Conservation (phyloP, 345 rosid genomes). For the Cardamine resedifolia region DNA sequence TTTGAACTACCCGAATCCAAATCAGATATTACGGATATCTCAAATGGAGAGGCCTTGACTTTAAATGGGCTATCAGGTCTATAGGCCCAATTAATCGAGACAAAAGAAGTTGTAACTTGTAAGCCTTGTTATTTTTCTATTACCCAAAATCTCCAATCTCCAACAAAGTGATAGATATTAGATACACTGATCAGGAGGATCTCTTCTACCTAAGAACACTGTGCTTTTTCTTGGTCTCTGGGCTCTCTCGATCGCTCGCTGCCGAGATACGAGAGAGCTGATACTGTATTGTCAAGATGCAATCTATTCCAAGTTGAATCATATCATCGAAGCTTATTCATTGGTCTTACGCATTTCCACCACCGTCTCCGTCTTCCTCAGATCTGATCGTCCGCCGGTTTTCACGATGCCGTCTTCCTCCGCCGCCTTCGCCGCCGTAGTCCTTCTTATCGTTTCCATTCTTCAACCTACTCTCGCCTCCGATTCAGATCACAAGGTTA, state of each 20-base stretch:
- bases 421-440: conserved; percentile 28
- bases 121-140: not conserved
- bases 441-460: conserved; percentile 43
- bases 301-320: not conserved
- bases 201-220: conserved; percentile 10
- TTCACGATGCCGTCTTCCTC: conserved; percentile 58
- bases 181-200: conserved; percentile 30
- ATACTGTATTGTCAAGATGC: conserved; percentile 4
- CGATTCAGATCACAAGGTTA: conserved; percentile 96
- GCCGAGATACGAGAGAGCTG: conserved; percentile 33
- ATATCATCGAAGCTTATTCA: conserved; percentile 7
- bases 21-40: not conserved
- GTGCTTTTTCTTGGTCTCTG: conserved; percentile 20
- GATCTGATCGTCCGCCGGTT: conserved; percentile 51
- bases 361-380: conserved; percentile 34
- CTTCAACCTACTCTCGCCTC: conserved; percentile 53
- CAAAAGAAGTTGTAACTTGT: not conserved
- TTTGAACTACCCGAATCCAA: not conserved
- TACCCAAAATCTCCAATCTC: conserved; percentile 13
- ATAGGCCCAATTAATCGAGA: not conserved
- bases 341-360: conserved; percentile 12
- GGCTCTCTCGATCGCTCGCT: conserved; percentile 34
- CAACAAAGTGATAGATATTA: not conserved
- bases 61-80: not conserved
- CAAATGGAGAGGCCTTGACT: not conserved